Evolutionary conservation across 495 filamentous ascomycete genomes (phyloP).

Genomic region (Alectoria sarmentosa): DNA sequence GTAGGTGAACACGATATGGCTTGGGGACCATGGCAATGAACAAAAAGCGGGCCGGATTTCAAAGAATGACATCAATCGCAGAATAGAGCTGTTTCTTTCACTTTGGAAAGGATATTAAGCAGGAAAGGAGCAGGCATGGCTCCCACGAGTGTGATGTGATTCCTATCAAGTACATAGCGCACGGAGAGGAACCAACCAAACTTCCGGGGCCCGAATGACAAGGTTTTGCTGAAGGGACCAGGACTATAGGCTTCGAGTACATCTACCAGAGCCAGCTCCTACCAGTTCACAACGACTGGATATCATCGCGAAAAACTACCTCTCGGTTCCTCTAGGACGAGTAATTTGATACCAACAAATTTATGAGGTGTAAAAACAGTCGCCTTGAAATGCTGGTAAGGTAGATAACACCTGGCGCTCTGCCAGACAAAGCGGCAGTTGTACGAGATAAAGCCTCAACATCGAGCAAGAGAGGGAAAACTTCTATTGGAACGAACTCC

Average conservation of each 20-base stretch:
- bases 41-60: neutral
- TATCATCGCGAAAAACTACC: too few relatives aligned
- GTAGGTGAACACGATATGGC: neutral
- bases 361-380: neutral
- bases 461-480: too few relatives aligned
- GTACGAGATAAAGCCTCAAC: too few relatives aligned
- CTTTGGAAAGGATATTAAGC: neutral
- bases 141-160: neutral
- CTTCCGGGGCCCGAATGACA: neutral
- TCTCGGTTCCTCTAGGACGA: too few relatives aligned
- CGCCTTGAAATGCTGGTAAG: neutral
- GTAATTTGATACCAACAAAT: too few relatives aligned
- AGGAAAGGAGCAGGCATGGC: neutral
- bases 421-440: too few relatives aligned
- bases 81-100: neutral
- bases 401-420: neutral
- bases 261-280: too few relatives aligned
- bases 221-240: neutral
- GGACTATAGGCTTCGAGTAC: too few relatives aligned
- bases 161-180: neutral
- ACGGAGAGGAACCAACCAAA: too few relatives aligned
- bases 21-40: neutral
- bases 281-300: too few relatives aligned
- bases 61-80: neutral
- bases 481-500: too few relatives aligned